Conservation (phyloP, 1,139 yeast genomes). For the Yamadazyma jaroonii region DNA sequence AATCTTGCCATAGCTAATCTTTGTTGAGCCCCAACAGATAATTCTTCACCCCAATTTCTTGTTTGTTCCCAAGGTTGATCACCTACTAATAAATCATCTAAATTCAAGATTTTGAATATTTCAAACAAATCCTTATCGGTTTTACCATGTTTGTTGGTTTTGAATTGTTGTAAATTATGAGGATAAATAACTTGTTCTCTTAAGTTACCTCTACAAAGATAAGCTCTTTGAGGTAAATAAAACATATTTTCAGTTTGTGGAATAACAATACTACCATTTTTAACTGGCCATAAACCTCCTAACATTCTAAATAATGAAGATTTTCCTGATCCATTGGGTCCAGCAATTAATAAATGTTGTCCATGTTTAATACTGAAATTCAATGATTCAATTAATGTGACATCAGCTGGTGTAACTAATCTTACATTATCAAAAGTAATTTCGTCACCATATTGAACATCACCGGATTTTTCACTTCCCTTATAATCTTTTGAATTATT, state of each 20-base stretch:
- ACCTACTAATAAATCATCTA: conserved; percentile 50
- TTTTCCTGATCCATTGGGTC: conserved; percentile 95
- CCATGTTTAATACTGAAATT: conserved; percentile 76
- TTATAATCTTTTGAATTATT: conserved; percentile 17
- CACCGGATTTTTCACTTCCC: conserved; percentile 9
- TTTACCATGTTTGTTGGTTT: conserved; percentile 34
- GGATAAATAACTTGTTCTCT: conserved; percentile 92
- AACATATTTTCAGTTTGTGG: conserved; percentile 74
- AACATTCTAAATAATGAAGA: conserved; percentile 85
- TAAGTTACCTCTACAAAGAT: conserved; percentile 68
- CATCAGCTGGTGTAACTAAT: conserved; percentile 81
- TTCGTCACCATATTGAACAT: conserved; percentile 47
- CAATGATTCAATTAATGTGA: conserved; percentile 63
- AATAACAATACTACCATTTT: conserved; percentile 57
- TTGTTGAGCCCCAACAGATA: conserved; percentile 91
- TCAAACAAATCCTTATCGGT: conserved; percentile 63
- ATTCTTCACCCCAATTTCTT: conserved; percentile 85
- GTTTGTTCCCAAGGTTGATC: conserved; percentile 56
- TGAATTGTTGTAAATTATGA: conserved; percentile 60
- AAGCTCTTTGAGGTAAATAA: conserved; percentile 91
- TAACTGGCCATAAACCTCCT: conserved; percentile 93
- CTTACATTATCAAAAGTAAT: conserved; percentile 74
- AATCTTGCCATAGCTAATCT: conserved; percentile 91
- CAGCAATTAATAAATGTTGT: conserved; percentile 83
- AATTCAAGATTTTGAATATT: conserved; percentile 58